Conservation (phyloP, 345 rosid genomes). For the Acer saccharum region DNA sequence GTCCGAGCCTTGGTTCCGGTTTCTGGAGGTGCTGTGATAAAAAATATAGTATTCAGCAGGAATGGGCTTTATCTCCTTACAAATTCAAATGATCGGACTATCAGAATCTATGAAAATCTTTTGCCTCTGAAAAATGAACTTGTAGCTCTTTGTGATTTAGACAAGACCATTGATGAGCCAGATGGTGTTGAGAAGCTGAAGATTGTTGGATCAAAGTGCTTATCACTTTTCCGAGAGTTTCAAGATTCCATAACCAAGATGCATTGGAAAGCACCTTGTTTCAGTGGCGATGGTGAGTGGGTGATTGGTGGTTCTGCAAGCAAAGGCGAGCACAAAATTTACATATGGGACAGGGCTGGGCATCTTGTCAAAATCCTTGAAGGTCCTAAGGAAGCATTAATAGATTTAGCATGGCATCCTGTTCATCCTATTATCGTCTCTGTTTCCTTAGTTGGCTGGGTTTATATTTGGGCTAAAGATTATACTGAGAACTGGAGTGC, state of each 20-base stretch:
- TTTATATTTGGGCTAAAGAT: slow-evolving; percentile 99
- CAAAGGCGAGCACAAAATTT: slow-evolving; percentile 98
- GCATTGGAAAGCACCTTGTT: slow-evolving; percentile 99
- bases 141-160: slow-evolving; percentile 45
- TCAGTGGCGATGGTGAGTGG: slow-evolving; percentile 99
- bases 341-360: slow-evolving; percentile 98
- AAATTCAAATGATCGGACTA: slow-evolving; percentile 91
- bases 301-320: slow-evolving; percentile 96
- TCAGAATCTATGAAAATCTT: slow-evolving; percentile 93
- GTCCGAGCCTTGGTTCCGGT: slow-evolving; percentile 72
- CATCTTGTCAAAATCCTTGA: slow-evolving; percentile 98
- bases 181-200: slow-evolving; percentile 76
- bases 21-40: slow-evolving; percentile 72
- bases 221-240: slow-evolving; percentile 84
- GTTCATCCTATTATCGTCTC: slow-evolving; percentile 93
- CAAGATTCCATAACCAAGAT: slow-evolving; percentile 92
- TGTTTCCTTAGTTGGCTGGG: slow-evolving; percentile 88
- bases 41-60: slow-evolving; percentile 87
- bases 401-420: slow-evolving; percentile 99
- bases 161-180: slow-evolving; percentile 46
- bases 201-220: slow-evolving; percentile 76
- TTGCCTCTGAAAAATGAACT: slow-evolving; percentile 73
- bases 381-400: slow-evolving; percentile 97
- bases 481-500: slow-evolving; percentile 99
- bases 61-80: slow-evolving; percentile 89